These are phyloP conservation scores for Lumnitzera racemosa DNA, from an alignment of 345 rosid species.

Conservation along the genomic window DNA sequence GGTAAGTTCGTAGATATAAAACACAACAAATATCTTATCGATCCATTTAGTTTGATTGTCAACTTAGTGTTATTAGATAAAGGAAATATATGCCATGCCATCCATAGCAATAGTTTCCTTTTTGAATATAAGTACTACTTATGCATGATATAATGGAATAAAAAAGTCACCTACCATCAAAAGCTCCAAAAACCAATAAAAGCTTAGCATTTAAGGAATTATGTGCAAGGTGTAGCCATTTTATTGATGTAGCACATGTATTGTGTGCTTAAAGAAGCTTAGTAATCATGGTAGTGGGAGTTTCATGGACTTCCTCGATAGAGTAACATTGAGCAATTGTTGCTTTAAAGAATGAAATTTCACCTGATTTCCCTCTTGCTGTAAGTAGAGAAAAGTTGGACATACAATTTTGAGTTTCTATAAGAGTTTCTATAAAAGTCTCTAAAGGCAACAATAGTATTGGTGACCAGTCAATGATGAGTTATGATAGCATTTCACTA, in stretches of 20 bases:
- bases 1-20: too few species aligned
- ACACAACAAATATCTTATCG: too few species aligned
- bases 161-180: conserved; percentile 87
- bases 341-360: conserved; percentile 78
- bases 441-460: conserved; percentile 37
- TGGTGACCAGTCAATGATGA: conserved; percentile 80
- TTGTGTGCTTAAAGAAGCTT: conserved; percentile 69
- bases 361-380: conserved; percentile 78
- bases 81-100: too few species aligned
- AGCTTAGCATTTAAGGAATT: conserved; percentile 46
- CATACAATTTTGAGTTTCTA: conserved; percentile 22
- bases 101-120: too few species aligned
- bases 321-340: conserved; percentile 55
- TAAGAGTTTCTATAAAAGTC: conserved; percentile 6
- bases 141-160: too few species aligned
- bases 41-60: too few species aligned
- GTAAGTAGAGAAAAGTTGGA: conserved; percentile 70
- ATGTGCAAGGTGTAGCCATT: conserved; percentile 41
- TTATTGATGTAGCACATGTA: conserved; percentile 72
- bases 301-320: conserved; percentile 34
- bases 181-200: conserved; percentile 73
- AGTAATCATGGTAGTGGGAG: conserved; percentile 29
- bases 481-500: conserved; percentile 55
- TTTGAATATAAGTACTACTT: too few species aligned
- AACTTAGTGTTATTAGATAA: too few species aligned